These are phyloP conservation scores for Isabelozyma gotoi DNA, from an alignment of 805 yeast species.

Conservation along the genomic window DNA sequence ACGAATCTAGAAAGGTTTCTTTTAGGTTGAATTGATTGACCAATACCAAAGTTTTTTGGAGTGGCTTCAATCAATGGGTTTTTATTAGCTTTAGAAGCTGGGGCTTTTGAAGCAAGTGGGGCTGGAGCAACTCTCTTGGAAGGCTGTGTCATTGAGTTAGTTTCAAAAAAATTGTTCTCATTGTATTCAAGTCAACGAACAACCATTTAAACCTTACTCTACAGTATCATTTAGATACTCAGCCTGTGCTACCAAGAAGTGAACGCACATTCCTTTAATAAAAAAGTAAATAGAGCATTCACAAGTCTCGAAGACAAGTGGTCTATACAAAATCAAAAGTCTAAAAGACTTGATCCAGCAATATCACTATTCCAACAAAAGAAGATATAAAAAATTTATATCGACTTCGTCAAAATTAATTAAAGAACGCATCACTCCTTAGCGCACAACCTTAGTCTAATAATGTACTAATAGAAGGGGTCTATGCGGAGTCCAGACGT, in stretches of 20 bases:
- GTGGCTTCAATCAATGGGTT: conserved; percentile 89
- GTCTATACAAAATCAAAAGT: conserved; percentile 5
- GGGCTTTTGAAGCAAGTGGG: conserved; percentile 82
- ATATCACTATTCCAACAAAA: conserved; percentile 8
- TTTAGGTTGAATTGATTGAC: conserved; percentile 94
- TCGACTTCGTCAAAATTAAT: too few relatives aligned
- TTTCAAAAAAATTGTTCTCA: conserved; percentile 20
- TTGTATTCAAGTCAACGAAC: conserved; percentile 23
- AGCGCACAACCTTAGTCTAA: conserved; percentile 20
- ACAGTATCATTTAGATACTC: conserved; percentile 41
- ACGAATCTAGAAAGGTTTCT: conserved; percentile 96
- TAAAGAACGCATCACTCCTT: conserved; percentile 23
- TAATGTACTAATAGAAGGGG: conserved; percentile 12
- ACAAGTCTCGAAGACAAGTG: conserved; percentile 3
- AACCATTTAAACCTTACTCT: conserved; percentile 30
- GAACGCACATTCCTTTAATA: conserved; percentile 24
- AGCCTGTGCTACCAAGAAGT: conserved; percentile 45
- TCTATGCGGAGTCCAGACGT: conserved; percentile 23
- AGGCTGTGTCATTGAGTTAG: conserved; percentile 56
- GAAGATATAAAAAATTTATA: background rate
- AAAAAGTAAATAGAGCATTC: conserved; percentile 2
- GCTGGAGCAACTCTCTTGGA: conserved; percentile 96
- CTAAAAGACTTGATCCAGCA: conserved; percentile 6
- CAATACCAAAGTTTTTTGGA: conserved; percentile 94
- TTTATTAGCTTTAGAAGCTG: conserved; percentile 36